These are phyloP conservation scores for Escallonia rubra DNA, from an alignment of 129 eudicot genomes.

Conservation along the genomic window DNA sequence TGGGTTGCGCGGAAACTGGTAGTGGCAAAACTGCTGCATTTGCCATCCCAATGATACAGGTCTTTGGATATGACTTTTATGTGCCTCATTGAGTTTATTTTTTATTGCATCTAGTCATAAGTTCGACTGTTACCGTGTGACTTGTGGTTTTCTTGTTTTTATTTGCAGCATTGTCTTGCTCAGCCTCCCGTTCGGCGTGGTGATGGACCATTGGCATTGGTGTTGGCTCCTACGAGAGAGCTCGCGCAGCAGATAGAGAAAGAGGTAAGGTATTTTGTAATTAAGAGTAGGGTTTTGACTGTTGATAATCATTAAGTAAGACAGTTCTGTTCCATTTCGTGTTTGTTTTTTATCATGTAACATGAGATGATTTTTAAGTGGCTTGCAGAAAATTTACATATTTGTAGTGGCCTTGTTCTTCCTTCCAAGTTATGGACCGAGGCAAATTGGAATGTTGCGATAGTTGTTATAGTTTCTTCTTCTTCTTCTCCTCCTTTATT, in stretches of 20 bases:
- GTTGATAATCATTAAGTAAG: neutral
- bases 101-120: neutral
- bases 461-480: no score
- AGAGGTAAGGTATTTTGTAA: slow-evolving; percentile 48
- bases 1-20: slow-evolving; percentile 93
- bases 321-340: neutral
- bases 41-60: slow-evolving; percentile 83
- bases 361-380: no score
- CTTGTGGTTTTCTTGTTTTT: slow-evolving; percentile 4
- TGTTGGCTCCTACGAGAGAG: slow-evolving; percentile 90
- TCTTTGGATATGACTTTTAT: slow-evolving; percentile 8
- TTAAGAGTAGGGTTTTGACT: neutral
- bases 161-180: slow-evolving; percentile 73
- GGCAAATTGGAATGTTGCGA: neutral
- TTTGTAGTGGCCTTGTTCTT: neutral
- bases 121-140: neutral
- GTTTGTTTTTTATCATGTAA: neutral
- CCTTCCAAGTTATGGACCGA: neutral
- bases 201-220: slow-evolving; percentile 91
- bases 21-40: slow-evolving; percentile 94
- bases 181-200: slow-evolving; percentile 73
- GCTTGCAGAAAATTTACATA: no score
- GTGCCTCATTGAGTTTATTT: neutral
- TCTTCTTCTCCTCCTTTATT: no score
- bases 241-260: slow-evolving; percentile 92